Conservation (phyloP, 2,329 filamentous ascomycete species). For the Annulohypoxylon truncatum region DNA sequence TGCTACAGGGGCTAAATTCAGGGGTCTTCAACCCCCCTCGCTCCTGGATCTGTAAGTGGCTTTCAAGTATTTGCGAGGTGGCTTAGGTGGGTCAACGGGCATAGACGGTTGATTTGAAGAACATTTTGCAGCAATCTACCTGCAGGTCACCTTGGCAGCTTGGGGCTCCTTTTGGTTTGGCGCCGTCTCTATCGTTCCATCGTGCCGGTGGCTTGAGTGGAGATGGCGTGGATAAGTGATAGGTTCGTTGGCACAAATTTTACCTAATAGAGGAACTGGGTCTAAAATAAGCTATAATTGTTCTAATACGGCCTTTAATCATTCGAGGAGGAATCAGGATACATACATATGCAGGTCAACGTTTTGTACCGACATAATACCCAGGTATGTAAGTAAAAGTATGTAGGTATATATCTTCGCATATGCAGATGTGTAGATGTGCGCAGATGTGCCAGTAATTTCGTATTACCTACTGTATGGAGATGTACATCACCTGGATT, state of each 20-base stretch:
- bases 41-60: constrained; percentile 23
- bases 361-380: constrained; percentile 12
- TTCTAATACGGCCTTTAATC: constrained; percentile 30
- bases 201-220: constrained; percentile 30
- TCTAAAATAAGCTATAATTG: constrained; percentile 28
- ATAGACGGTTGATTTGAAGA: constrained; percentile 34
- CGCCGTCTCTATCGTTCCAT: constrained; percentile 27
- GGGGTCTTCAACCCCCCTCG: constrained; percentile 32
- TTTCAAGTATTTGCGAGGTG: constrained; percentile 23
- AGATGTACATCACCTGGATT: constrained; percentile 33
- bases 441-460: constrained; percentile 33
- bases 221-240: constrained; percentile 21
- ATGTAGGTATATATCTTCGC: constrained; percentile 19
- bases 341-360: constrained; percentile 12
- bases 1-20: constrained; percentile 28
- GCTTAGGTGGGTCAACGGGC: constrained; percentile 29
- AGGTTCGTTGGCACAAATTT: constrained; percentile 15
- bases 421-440: constrained; percentile 29
- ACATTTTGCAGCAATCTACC: constrained; percentile 25
- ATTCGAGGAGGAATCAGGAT: constrained; percentile 28
- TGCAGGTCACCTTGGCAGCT: constrained; percentile 25
- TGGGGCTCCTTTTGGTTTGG: constrained; percentile 29
- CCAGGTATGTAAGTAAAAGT: not conserved
- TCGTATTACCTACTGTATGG: constrained; percentile 39
- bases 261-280: constrained; percentile 10